Evolutionary conservation across 1,284 basidiomycete genomes (phyloP), one percentile per base, ranked within the genome.

Genomic region (Marasmius fiardii): DNA sequence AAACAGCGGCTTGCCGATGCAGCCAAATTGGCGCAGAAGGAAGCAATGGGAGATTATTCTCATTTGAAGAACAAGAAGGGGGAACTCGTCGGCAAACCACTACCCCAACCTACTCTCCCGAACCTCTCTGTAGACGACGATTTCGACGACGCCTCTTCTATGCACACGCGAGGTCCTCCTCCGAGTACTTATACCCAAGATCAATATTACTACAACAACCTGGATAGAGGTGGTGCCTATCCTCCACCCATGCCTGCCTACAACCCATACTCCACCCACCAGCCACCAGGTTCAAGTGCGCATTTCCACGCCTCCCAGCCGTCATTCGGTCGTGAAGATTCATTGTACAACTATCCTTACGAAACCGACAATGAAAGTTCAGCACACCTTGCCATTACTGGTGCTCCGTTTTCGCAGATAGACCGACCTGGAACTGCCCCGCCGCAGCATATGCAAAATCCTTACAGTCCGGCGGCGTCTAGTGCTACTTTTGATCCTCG

Each of bases 91-190:
- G 85, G 80, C 18, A 82, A 89, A 61, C 89, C 92, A n/a, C 78
- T 93, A 21, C 92, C 92, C n/a, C 94, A 97, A 71, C 95, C 95
- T 0, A 99, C 95, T 1, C 81, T 98, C 47, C 95, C 95, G n/a
- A 90, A 91, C 60, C 80, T 99, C 53, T 90, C 86, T 20, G 77
- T 97, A 56, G 90, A 93, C 60, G 92, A 96, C 60, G 88, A 90
- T 60, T 66, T 79, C 58, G 83, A 88, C 60, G 85, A 91, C 57
- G 68, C 74, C 18, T 72, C 79, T 1, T 86, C 85, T 11, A 72
- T 83, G 61, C 74, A 76, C 57, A 87, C 83, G 34, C 82, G 81
- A 52, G 77, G 74, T 23, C 74, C 77, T 26, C 73, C 85, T 12
- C 77, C 82, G 10, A 83, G 76, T 69, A 76, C 77, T 11, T 78